Evolutionary conservation across 139 green algal species (phyloP).

Genomic region (Chlorella sp.): DNA sequence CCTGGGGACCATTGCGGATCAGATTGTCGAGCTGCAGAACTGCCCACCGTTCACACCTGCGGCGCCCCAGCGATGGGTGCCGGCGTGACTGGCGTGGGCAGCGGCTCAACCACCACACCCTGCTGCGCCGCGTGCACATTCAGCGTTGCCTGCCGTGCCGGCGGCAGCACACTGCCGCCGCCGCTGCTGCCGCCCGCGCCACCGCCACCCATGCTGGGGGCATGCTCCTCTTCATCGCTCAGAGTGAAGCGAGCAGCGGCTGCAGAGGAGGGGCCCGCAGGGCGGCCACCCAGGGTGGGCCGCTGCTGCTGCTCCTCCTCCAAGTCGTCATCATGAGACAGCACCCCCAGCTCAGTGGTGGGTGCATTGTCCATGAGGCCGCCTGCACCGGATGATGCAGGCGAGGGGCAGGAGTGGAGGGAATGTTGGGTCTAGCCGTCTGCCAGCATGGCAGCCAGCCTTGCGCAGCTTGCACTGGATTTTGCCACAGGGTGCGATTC

Average conservation of each 20-base stretch:
- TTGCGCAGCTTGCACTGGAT: no score
- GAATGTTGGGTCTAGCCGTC: no score
- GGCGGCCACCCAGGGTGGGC: no score
- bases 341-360: conserved; percentile 40
- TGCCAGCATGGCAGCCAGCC: no score
- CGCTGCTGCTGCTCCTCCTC: not conserved
- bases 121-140: conserved; percentile 19
- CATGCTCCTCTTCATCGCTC: conserved; percentile 16
- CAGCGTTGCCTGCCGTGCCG: not conserved
- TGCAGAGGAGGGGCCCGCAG: not conserved
- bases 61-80: conserved; percentile 4
- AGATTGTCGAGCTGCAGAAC: no score
- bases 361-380: not conserved
- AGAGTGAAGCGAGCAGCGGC: conserved; percentile 29
- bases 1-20: no score
- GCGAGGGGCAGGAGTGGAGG: not conserved
- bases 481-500: no score
- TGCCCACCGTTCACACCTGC: not conserved
- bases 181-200: not conserved
- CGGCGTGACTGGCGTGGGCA: conserved; percentile 12
- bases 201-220: not conserved
- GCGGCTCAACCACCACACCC: conserved; percentile 27
- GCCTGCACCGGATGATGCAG: no score
- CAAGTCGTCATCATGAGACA: not conserved
- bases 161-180: not conserved